phyloP scores from a whole-genome alignment of 1,284 basidiomycete genomes.

The Porogramme epimiltina region DNA sequence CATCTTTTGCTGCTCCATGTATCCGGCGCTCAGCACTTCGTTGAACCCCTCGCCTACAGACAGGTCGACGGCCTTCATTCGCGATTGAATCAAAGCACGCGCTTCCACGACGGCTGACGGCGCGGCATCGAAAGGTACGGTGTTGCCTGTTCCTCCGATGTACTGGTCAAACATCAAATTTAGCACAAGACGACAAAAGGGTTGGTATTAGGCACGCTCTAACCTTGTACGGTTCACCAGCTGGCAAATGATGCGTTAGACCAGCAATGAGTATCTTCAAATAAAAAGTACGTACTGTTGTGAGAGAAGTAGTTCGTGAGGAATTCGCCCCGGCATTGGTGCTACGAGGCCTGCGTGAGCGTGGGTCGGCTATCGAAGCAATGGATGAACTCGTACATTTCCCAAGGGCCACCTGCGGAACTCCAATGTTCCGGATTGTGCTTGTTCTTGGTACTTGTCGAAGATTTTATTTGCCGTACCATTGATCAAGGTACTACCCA shows the following conservation, averaged over 20 bases:
- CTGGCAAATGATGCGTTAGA: constrained; percentile 35
- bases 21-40: constrained; percentile 77
- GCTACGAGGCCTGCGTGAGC: constrained; percentile 40
- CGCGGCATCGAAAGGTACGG: constrained; percentile 61
- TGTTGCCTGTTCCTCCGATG: constrained; percentile 71
- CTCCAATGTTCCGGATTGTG: constrained; percentile 48
- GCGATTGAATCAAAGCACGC: constrained; percentile 55
- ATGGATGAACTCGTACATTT: constrained; percentile 43
- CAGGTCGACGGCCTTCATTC: constrained; percentile 41
- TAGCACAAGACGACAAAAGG: too few species aligned
- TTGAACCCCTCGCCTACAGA: constrained; percentile 54
- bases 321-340: constrained; percentile 68
- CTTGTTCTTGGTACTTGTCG: constrained; percentile 63
- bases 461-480: constrained; percentile 57
- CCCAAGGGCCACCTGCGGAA: constrained; percentile 73
- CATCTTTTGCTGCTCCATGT: constrained; percentile 83
- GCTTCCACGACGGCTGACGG: constrained; percentile 59
- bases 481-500: constrained; percentile 42
- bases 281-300: constrained; percentile 56
- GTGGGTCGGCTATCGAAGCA: not conserved
- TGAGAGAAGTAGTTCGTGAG: constrained; percentile 83
- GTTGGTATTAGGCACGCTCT: too few species aligned
- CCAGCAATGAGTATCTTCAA: not conserved
- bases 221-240: constrained; percentile 74
- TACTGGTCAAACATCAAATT: constrained; percentile 48